Evolutionary conservation across 148 eudicot species (phyloP).

Genomic region (Rheum nobile): DNA sequence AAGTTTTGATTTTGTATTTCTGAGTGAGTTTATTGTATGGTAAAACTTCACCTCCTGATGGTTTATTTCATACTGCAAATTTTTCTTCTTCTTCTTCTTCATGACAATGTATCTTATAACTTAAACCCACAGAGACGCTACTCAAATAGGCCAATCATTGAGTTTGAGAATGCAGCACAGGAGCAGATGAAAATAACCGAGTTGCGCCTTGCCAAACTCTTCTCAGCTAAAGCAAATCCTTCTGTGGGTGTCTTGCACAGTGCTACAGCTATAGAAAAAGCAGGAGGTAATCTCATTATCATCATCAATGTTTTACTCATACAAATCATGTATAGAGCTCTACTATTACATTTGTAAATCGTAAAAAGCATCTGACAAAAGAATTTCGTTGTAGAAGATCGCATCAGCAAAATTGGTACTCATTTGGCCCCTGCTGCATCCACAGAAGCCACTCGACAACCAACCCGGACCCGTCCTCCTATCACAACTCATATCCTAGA

Average conservation of each 20-base stretch:
- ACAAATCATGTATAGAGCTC: not conserved
- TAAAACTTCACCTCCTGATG: not conserved
- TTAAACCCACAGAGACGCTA: constrained; percentile 51
- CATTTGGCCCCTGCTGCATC: constrained; percentile 45
- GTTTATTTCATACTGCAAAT: not conserved
- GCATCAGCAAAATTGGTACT: constrained; percentile 59
- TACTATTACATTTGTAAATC: too few species aligned
- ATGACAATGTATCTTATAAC: not conserved
- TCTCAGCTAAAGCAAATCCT: constrained; percentile 29
- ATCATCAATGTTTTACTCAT: not conserved
- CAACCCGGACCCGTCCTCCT: constrained; percentile 70
- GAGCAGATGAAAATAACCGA: constrained; percentile 97
- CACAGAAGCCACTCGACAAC: constrained; percentile 20
- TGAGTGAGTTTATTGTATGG: not conserved
- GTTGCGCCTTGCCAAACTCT: constrained; percentile 68
- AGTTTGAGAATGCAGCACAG: constrained; percentile 78
- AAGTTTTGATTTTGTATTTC: not conserved
- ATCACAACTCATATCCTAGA: constrained; percentile 90
- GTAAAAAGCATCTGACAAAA: not conserved
- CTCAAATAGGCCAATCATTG: constrained; percentile 73
- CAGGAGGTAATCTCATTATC: constrained; percentile 46
- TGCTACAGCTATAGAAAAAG: constrained; percentile 35
- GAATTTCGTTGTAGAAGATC: constrained; percentile 44
- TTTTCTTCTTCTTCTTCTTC: not conserved
- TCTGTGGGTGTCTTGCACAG: constrained; percentile 12